A percentile compares a stretch with the other conserved stretches of the same genome.
Conservation (phyloP, 108 stramenopile species). For the Asterionellopsis glacialis region DNA sequence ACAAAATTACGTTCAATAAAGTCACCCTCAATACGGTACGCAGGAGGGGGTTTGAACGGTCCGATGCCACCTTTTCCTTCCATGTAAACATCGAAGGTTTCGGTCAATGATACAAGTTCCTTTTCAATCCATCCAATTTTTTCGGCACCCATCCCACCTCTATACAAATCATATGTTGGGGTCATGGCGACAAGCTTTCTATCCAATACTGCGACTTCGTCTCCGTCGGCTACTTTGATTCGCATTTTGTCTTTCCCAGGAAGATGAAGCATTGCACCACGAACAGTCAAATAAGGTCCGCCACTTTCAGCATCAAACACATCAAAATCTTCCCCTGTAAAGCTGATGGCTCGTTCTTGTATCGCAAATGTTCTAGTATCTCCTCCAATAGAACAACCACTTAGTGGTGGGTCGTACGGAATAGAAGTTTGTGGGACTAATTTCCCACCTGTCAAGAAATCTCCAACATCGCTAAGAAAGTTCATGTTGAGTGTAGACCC, state of each 20-base stretch:
- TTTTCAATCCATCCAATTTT: conserved; percentile 83
- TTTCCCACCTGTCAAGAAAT: conserved; percentile 43
- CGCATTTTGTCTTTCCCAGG: conserved; percentile 77
- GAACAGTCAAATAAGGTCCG: conserved; percentile 35
- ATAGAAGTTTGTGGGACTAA: conserved; percentile 28
- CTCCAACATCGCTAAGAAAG: conserved; percentile 34
- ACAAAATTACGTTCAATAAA: conserved; percentile 69
- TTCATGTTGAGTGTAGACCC: conserved; percentile 11
- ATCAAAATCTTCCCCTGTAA: conserved; percentile 84
- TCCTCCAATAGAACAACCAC: conserved; percentile 11
- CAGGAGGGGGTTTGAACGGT: conserved; percentile 53
- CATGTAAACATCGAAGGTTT: conserved; percentile 73
- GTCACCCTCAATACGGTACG: conserved; percentile 62
- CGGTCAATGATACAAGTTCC: conserved; percentile 48
- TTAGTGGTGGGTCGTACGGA: conserved; percentile 48
- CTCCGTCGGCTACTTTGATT: conserved; percentile 16
- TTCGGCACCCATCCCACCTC: conserved; percentile 33
- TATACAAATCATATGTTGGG: conserved; percentile 66
- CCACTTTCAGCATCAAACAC: conserved; percentile 29
- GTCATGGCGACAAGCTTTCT: conserved; percentile 55
- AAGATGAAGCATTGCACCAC: conserved; percentile 76
- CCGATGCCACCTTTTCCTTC: conserved; percentile 50
- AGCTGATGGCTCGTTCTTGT: conserved; percentile 42
- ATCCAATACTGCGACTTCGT: conserved; percentile 41
- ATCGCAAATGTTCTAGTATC: conserved; percentile 25